Percentiles rank a stretch among this genome's conserved stretches.
phyloP scores from a whole-genome alignment of 176 grass and related monocot species.

The Poa annua region DNA sequence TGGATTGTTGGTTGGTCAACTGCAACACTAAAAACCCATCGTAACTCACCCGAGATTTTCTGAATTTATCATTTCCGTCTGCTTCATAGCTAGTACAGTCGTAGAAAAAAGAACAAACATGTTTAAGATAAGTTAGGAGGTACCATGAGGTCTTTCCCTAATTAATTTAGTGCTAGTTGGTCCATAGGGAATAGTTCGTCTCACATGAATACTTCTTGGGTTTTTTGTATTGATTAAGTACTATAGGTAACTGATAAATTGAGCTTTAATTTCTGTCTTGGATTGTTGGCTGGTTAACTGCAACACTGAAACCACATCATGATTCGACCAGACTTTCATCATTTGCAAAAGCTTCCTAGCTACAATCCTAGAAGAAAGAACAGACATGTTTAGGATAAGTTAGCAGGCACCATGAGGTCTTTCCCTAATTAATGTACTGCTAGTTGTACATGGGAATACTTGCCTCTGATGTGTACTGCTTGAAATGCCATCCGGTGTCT shows the following conservation, averaged over 20 bases:
- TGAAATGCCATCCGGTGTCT: not conserved
- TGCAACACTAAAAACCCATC: not conserved
- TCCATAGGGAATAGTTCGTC: not conserved
- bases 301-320: not conserved
- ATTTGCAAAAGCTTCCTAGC: not conserved
- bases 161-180: not conserved
- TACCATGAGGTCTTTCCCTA: not conserved
- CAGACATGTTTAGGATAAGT: not conserved
- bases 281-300: not conserved
- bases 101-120: not conserved
- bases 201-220: not conserved
- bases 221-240: not conserved
- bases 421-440: not conserved
- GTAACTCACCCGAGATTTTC: not conserved
- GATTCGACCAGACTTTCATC: not conserved
- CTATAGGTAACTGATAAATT: not conserved
- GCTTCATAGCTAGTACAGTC: not conserved
- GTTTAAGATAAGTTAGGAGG: not conserved
- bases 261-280: not conserved
- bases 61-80: not conserved
- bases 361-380: not conserved
- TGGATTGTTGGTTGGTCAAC: not conserved
- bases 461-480: not conserved
- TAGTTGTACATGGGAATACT: not conserved
- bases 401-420: not conserved